A percentile compares a stretch with the other conserved stretches of the same genome.
phyloP scores from a whole-genome alignment of 495 filamentous ascomycete species.

The Recurvomyces mirabilis region DNA sequence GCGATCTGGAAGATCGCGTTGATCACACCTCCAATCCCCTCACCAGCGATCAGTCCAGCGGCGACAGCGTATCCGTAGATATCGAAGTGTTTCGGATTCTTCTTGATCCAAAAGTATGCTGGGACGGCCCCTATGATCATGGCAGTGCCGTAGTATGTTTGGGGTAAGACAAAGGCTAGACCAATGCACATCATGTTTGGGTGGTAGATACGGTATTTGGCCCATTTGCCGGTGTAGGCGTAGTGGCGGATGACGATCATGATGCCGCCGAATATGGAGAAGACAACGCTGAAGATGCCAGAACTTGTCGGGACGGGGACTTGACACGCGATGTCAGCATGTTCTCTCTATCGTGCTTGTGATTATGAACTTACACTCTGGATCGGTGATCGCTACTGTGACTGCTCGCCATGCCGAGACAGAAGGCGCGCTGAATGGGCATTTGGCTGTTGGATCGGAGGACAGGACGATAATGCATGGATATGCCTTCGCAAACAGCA shows the following conservation, averaged over 20 bases:
- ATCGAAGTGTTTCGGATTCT: constrained; percentile 43
- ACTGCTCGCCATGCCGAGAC: constrained; percentile 56
- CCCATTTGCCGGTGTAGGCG: constrained; percentile 42
- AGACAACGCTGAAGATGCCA: constrained; percentile 47
- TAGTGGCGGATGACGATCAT: constrained; percentile 47
- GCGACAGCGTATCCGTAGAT: constrained; percentile 55
- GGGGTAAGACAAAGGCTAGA: constrained; percentile 50
- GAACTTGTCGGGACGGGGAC: constrained; percentile 46
- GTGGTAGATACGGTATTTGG: constrained; percentile 46
- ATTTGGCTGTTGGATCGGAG: constrained; percentile 27
- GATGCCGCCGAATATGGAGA: constrained; percentile 38
- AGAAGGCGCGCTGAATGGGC: constrained; percentile 47
- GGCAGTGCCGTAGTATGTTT: constrained; percentile 44
- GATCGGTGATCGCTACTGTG: constrained; percentile 51
- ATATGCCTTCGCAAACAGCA: constrained; percentile 55
- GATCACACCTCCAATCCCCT: constrained; percentile 42
- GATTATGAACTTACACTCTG: no score
- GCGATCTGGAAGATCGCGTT: constrained; percentile 21
- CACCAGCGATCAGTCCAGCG: constrained; percentile 56
- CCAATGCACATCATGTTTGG: constrained; percentile 60
- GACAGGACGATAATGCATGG: constrained; percentile 45
- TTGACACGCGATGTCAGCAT: no score
- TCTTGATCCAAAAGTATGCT: constrained; percentile 49
- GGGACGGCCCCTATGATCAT: constrained; percentile 46
- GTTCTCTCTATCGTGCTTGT: no score